These are phyloP conservation scores for Aspergillus persii DNA, from an alignment of 2,329 filamentous ascomycete genomes.

Conservation along the genomic window DNA sequence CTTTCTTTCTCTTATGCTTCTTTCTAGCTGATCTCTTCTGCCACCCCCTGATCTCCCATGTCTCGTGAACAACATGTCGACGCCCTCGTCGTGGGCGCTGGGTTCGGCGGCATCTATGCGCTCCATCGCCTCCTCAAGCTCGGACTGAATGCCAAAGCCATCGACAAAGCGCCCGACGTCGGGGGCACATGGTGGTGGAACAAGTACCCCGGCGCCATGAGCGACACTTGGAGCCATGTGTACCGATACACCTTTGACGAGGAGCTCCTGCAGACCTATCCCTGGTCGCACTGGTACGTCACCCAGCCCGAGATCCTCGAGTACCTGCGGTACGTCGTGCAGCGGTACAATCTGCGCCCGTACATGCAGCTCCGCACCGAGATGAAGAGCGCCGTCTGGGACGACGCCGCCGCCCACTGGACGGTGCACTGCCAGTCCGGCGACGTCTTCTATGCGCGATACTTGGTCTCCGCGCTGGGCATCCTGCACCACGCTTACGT, in stretches of 20 bases:
- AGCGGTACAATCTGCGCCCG: slow-evolving; percentile 18
- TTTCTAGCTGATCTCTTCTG: neutral
- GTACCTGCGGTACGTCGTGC: slow-evolving; percentile 28
- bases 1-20: neutral
- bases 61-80: slow-evolving; percentile 22
- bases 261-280: slow-evolving; percentile 19
- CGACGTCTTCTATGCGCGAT: slow-evolving; percentile 2
- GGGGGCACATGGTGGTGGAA: slow-evolving; percentile 50
- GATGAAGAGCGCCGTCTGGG: slow-evolving; percentile 15
- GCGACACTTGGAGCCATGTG: slow-evolving; percentile 33
- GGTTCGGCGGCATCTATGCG: slow-evolving; percentile 38
- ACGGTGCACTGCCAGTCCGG: slow-evolving; percentile 7
- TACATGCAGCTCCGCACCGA: slow-evolving; percentile 20
- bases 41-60: neutral
- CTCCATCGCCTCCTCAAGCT: slow-evolving; percentile 39
- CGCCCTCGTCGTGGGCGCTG: slow-evolving; percentile 41
- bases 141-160: slow-evolving; percentile 36
- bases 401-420: slow-evolving; percentile 14
- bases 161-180: slow-evolving; percentile 39
- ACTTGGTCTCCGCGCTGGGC: slow-evolving; percentile 19
- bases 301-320: slow-evolving; percentile 25
- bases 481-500: slow-evolving; percentile 44
- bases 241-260: slow-evolving; percentile 29
- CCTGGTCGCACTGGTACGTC: slow-evolving; percentile 5
- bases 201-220: slow-evolving; percentile 44